phyloP scores from a whole-genome alignment of 2,329 filamentous ascomycete species.

The Moelleriella libera region DNA sequence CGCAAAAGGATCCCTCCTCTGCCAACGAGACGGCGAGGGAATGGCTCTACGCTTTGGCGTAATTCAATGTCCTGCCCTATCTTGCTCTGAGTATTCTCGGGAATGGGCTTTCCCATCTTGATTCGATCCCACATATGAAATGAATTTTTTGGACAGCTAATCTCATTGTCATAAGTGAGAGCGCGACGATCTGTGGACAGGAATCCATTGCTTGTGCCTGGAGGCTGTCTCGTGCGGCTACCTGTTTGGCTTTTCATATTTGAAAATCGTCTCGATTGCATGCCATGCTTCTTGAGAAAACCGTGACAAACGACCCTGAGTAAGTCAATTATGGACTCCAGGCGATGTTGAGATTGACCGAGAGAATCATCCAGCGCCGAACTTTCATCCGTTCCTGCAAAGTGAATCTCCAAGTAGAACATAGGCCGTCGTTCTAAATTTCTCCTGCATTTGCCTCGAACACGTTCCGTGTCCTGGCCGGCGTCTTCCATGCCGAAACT shows the following conservation, averaged over 20 bases:
- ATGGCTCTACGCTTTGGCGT: not conserved
- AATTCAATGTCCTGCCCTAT: not conserved
- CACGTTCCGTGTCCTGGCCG: slow-evolving; percentile 13
- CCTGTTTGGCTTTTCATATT: not conserved
- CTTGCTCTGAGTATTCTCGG: not conserved
- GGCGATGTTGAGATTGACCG: slow-evolving; percentile 28
- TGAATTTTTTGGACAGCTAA: not conserved
- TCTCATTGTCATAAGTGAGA: not conserved
- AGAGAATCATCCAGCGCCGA: slow-evolving; percentile 24
- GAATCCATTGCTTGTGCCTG: not conserved
- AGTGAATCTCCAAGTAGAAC: slow-evolving; percentile 63
- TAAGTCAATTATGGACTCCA: slow-evolving; percentile 43
- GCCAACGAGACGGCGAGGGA: slow-evolving; percentile 18
- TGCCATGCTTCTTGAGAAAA: slow-evolving; percentile 62
- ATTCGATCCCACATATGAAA: slow-evolving; percentile 20
- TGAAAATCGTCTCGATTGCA: slow-evolving; percentile 36
- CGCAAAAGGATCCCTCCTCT: slow-evolving; percentile 26
- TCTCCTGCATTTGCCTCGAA: slow-evolving; percentile 42
- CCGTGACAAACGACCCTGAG: slow-evolving; percentile 54
- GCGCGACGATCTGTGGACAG: not conserved
- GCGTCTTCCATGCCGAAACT: slow-evolving; percentile 53
- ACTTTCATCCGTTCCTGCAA: slow-evolving; percentile 14
- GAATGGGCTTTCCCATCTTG: slow-evolving; percentile 13
- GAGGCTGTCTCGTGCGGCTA: not conserved
- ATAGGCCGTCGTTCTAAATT: slow-evolving; percentile 74